A percentile compares a stretch with the other conserved stretches of the same genome.
Evolutionary conservation across 495 filamentous ascomycete genomes (phyloP).

Genomic region (Aspergillus diversus): DNA sequence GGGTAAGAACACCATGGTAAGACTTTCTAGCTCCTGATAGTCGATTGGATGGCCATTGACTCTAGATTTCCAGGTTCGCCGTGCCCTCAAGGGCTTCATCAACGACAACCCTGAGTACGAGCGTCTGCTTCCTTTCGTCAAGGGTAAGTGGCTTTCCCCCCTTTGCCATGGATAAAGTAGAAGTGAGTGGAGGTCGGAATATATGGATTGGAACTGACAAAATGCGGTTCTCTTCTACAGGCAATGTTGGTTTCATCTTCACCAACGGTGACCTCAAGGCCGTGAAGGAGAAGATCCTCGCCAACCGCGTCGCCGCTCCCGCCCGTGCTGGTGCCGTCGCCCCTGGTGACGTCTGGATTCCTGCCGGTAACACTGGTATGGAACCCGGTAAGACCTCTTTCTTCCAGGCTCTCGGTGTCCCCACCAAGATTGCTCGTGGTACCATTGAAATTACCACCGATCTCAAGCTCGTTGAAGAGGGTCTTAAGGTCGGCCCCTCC

Average conservation of each 20-base stretch:
- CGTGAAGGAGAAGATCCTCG: conserved; percentile 89
- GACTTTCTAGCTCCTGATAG: conserved; percentile 17
- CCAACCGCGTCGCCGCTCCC: conserved; percentile 96
- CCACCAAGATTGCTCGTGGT: conserved; percentile 99
- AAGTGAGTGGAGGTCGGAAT: neutral
- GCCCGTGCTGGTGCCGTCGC: conserved; percentile 96
- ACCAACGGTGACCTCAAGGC: conserved; percentile 94
- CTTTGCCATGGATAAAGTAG: neutral
- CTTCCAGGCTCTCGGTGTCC: conserved; percentile 99
- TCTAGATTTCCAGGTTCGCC: conserved; percentile 67
- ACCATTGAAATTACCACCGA: conserved; percentile 99
- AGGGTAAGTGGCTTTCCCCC: conserved; percentile 52
- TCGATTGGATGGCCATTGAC: conserved; percentile 22
- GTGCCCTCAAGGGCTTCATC: conserved; percentile 95
- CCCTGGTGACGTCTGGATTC: conserved; percentile 86
- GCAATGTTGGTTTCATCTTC: conserved; percentile 99
- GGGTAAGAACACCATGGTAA: conserved; percentile 99
- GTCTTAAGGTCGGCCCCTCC: conserved; percentile 93
- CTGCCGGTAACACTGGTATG: conserved; percentile 99
- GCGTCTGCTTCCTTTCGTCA: conserved; percentile 92
- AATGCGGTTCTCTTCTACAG: conserved; percentile 29
- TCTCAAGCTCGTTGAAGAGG: conserved; percentile 94
- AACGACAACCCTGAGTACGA: conserved; percentile 92
- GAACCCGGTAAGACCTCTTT: conserved; percentile 99
- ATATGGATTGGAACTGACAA: neutral